Conservation (phyloP, 208 protist species). For the Crithidia sp. region DNA sequence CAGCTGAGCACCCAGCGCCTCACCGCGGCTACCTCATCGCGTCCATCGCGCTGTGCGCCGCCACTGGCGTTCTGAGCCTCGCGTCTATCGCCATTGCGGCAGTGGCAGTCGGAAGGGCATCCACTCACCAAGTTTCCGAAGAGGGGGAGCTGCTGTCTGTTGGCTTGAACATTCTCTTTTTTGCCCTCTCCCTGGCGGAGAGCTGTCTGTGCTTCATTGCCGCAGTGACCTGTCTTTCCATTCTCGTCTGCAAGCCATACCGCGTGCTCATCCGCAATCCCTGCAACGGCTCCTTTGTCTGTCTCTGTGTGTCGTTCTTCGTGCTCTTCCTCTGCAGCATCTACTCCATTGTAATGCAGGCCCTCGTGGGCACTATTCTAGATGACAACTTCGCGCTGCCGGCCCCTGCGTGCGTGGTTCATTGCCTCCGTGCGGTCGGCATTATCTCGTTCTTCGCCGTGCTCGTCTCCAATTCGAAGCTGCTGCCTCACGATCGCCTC, state of each 20-base stretch:
- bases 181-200: not conserved
- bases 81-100: not conserved
- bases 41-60: not conserved
- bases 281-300: not conserved
- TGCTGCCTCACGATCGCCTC: not conserved
- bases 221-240: not conserved
- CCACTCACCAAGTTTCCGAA: not conserved
- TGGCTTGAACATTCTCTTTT: not conserved
- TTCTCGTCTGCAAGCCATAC: not conserved
- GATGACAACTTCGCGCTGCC: not conserved
- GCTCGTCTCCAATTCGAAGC: not conserved
- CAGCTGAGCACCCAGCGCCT: not conserved
- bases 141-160: not conserved
- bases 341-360: not conserved
- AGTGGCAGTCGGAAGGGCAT: not conserved
- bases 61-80: not conserved
- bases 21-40: not conserved
- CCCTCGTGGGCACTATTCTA: not conserved
- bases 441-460: not conserved
- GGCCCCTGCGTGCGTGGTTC: not conserved
- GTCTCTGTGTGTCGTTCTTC: not conserved
- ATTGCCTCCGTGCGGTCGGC: not conserved
- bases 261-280: not conserved
- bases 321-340: not conserved
- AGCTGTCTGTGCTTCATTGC: not conserved